These are phyloP conservation scores for Fraxinus sp. DNA, from an alignment of 305 asterid species.

Conservation along the genomic window DNA sequence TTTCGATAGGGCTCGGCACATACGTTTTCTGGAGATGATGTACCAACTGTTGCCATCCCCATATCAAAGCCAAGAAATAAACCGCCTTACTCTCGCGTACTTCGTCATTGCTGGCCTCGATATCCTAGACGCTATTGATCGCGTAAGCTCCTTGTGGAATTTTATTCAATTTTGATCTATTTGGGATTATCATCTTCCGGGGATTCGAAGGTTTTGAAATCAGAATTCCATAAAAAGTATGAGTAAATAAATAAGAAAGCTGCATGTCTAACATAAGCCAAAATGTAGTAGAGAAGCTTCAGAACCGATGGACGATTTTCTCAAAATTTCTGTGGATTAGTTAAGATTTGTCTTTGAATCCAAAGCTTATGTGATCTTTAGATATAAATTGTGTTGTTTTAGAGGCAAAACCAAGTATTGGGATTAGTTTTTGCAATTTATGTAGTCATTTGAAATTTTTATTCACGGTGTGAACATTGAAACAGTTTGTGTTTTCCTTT, in stretches of 20 bases:
- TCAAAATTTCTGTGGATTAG: not conserved
- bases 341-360: not conserved
- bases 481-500: not conserved
- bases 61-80: constrained; percentile 81
- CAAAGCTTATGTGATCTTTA: not conserved
- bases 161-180: not conserved
- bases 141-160: constrained; percentile 33
- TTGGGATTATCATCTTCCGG: not conserved
- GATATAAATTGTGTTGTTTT: not conserved
- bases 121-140: constrained; percentile 67
- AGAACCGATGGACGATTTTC: not conserved
- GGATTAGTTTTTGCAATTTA: not conserved
- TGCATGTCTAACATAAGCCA: not conserved
- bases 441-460: not conserved
- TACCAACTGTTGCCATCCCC: constrained; percentile 62
- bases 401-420: not conserved
- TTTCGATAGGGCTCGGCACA: constrained; percentile 81
- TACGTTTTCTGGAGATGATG: constrained; percentile 67
- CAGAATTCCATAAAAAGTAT: not conserved
- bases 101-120: constrained; percentile 73
- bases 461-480: not conserved
- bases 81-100: constrained; percentile 85
- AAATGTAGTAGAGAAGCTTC: not conserved
- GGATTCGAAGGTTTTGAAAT: not conserved
- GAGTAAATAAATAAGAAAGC: not conserved